Conservation (phyloP, 495 filamentous ascomycete species). For the Hypoxylon trugodes region DNA sequence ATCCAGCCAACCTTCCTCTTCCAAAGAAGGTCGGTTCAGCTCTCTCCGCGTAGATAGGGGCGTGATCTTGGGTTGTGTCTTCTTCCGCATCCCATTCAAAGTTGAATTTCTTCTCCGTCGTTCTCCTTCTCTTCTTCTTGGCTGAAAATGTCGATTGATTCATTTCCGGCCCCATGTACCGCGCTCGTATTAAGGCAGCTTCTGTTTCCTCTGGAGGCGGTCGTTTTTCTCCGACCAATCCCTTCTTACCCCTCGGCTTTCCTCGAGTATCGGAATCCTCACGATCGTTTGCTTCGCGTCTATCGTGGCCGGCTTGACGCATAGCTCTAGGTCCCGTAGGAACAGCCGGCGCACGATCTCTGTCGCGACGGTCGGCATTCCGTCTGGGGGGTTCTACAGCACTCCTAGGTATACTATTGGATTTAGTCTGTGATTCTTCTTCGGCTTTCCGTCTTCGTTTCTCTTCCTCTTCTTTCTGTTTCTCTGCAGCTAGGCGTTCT, state of each 20-base stretch:
- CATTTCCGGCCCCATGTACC: slow-evolving; percentile 93
- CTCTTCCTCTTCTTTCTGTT: slow-evolving; percentile 82
- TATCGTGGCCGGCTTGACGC: slow-evolving; percentile 61
- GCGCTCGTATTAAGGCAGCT: slow-evolving; percentile 77
- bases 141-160: slow-evolving; percentile 90
- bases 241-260: slow-evolving; percentile 42
- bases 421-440: slow-evolving; percentile 51
- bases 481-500: slow-evolving; percentile 85
- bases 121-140: slow-evolving; percentile 94
- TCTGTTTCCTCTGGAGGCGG: slow-evolving; percentile 73
- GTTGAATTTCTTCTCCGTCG: slow-evolving; percentile 97
- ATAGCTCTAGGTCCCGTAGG: slow-evolving; percentile 85
- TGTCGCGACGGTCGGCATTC: slow-evolving; percentile 36
- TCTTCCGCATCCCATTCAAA: slow-evolving; percentile 98
- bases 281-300: slow-evolving; percentile 63
- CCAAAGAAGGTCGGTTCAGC: slow-evolving; percentile 69
- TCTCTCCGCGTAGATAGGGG: slow-evolving; percentile 82
- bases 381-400: slow-evolving; percentile 20
- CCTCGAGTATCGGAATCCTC: slow-evolving; percentile 56
- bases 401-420: slow-evolving; percentile 3
- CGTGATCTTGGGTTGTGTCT: slow-evolving; percentile 89
- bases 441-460: slow-evolving; percentile 63
- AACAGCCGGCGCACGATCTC: slow-evolving; percentile 49
- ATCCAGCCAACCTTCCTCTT: slow-evolving; percentile 82
- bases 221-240: slow-evolving; percentile 60